phyloP scores from a whole-genome alignment of 176 grass and related monocot genomes.

The Dactylis glomerata region DNA sequence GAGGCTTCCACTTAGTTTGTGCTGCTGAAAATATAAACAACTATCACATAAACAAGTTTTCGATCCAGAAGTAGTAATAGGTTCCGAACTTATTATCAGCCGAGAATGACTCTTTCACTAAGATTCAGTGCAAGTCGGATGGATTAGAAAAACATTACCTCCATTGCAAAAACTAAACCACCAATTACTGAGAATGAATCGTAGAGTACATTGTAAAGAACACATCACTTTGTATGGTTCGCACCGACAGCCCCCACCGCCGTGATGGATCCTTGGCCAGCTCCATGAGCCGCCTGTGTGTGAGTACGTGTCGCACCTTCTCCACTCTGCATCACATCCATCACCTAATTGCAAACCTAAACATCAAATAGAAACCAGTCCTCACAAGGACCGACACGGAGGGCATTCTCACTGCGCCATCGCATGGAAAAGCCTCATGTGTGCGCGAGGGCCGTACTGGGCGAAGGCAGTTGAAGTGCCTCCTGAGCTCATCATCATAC shows the following conservation, averaged over 20 bases:
- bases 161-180: not conserved
- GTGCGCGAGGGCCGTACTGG: no score
- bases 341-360: conserved; percentile 30
- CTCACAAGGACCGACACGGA: not conserved
- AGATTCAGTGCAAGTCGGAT: not conserved
- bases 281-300: conserved; percentile 49
- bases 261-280: conserved; percentile 48
- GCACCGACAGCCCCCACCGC: conserved; percentile 43
- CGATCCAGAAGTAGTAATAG: not conserved
- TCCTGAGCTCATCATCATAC: conserved; percentile 62
- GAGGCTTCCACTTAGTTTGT: not conserved
- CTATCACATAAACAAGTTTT: not conserved
- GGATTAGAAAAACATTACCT: not conserved
- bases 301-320: conserved; percentile 60
- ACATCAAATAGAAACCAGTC: not conserved
- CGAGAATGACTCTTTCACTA: not conserved
- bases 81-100: not conserved
- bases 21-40: conserved; percentile 1
- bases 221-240: conserved; percentile 50
- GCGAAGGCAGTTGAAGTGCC: conserved; percentile 60
- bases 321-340: conserved; percentile 66
- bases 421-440: no score
- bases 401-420: not conserved
- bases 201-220: no score
- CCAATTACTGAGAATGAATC: not conserved